phyloP scores from a whole-genome alignment of 257 asterid genomes.

The Capsicum pubescens region DNA sequence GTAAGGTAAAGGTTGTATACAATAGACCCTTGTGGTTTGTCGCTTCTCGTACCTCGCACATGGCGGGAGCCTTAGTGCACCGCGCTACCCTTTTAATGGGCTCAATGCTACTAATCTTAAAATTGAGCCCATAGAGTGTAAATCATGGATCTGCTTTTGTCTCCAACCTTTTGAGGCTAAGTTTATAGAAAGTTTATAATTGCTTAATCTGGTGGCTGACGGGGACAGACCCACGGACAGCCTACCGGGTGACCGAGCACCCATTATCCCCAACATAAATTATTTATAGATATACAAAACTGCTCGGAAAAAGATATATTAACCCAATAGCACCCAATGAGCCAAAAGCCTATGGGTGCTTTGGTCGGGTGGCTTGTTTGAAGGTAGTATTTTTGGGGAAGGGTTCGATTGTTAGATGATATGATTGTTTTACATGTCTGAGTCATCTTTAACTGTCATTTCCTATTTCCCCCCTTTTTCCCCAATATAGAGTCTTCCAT shows the following conservation, averaged over 20 bases:
- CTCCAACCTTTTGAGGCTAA: background rate
- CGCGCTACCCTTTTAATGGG: background rate
- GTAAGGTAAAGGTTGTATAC: too few relatives aligned
- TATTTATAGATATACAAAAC: background rate
- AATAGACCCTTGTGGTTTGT: too few relatives aligned
- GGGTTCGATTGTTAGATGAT: background rate
- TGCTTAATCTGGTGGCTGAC: slow-evolving; percentile 11
- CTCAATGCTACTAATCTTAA: background rate
- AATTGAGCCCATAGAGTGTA: background rate
- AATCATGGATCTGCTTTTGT: background rate
- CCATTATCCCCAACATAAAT: background rate
- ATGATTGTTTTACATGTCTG: background rate
- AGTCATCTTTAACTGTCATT: background rate
- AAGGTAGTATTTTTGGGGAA: background rate
- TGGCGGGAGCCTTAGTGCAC: too few relatives aligned
- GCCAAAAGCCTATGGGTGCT: background rate
- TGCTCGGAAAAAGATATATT: background rate
- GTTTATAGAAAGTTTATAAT: background rate
- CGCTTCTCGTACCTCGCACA: too few relatives aligned
- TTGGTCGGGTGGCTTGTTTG: background rate
- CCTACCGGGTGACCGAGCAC: background rate
- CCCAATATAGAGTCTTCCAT: background rate
- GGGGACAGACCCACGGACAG: background rate
- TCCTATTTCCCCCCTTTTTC: too few relatives aligned
- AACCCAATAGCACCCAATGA: background rate